phyloP scores from a whole-genome alignment of 257 asterid genomes.

The Solanum pinnatisectum region DNA sequence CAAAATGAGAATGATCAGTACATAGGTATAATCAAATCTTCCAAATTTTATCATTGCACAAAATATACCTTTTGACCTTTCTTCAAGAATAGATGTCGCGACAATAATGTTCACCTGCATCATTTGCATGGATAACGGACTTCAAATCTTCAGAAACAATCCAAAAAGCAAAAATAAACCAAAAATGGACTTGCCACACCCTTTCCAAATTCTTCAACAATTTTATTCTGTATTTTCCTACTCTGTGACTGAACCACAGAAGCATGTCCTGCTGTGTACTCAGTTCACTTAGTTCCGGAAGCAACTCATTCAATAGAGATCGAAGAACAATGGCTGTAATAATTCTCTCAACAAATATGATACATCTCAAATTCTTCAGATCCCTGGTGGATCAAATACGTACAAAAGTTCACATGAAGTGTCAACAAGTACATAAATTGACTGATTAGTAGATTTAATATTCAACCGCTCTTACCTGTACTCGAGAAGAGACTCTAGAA shows the following conservation, averaged over 20 bases:
- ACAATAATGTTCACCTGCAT: slow-evolving; percentile 71
- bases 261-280: not conserved
- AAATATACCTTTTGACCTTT: slow-evolving; percentile 57
- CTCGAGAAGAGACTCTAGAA: slow-evolving; percentile 54
- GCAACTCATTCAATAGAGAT: slow-evolving; percentile 50
- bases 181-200: slow-evolving; percentile 13
- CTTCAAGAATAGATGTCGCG: slow-evolving; percentile 87
- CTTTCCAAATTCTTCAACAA: slow-evolving; percentile 54
- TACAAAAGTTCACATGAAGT: not conserved
- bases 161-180: not conserved
- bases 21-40: not conserved
- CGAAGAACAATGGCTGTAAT: slow-evolving; percentile 59
- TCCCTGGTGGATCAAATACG: slow-evolving; percentile 23
- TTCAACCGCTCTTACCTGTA: slow-evolving; percentile 41
- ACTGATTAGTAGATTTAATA: not conserved
- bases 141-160: not conserved
- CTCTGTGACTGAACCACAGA: slow-evolving; percentile 45
- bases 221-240: slow-evolving; percentile 43
- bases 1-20: not conserved
- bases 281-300: slow-evolving; percentile 13
- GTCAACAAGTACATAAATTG: not conserved
- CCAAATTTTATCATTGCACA: not conserved
- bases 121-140: not conserved
- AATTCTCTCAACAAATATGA: slow-evolving; percentile 72
- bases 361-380: slow-evolving; percentile 61